Evolutionary conservation across 495 filamentous ascomycete genomes (phyloP).

Genomic region (Oleoguttula mirabilis): DNA sequence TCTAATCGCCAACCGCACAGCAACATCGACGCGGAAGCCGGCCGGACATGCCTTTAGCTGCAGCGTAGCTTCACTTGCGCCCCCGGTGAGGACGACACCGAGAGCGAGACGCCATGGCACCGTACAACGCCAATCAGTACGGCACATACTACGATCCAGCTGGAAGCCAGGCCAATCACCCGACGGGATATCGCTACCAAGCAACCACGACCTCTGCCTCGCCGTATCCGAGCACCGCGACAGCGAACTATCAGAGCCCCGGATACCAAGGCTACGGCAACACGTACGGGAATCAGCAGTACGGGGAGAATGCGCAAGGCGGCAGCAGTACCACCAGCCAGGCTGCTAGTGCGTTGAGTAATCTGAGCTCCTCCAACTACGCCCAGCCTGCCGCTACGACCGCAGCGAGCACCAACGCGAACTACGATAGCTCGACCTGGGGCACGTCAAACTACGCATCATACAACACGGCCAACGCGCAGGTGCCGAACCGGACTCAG

Average conservation of each 20-base stretch:
- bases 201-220: neutral
- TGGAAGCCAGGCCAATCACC: slow-evolving; percentile 14
- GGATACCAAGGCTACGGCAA: slow-evolving; percentile 6
- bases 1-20: too few relatives aligned
- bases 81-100: too few relatives aligned
- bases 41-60: too few relatives aligned
- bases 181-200: slow-evolving; percentile 12
- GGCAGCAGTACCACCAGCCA: neutral
- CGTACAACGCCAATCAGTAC: slow-evolving; percentile 9
- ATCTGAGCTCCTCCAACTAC: slow-evolving; percentile 8
- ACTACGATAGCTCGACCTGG: slow-evolving; percentile 10
- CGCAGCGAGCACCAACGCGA: neutral
- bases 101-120: too few relatives aligned
- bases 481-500: slow-evolving; percentile 9
- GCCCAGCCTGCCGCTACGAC: neutral
- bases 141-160: slow-evolving; percentile 17
- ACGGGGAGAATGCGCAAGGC: neutral
- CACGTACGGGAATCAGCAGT: slow-evolving; percentile 10
- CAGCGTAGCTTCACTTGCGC: too few relatives aligned
- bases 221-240: neutral
- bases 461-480: neutral
- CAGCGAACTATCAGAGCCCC: neutral
- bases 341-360: slow-evolving; percentile 6
- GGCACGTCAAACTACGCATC: neutral
- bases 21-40: too few relatives aligned